A percentile compares a stretch with the other conserved stretches of the same genome.
phyloP scores from a whole-genome alignment of 768 basidiomycete species.

The Tephrocybe sp. region DNA sequence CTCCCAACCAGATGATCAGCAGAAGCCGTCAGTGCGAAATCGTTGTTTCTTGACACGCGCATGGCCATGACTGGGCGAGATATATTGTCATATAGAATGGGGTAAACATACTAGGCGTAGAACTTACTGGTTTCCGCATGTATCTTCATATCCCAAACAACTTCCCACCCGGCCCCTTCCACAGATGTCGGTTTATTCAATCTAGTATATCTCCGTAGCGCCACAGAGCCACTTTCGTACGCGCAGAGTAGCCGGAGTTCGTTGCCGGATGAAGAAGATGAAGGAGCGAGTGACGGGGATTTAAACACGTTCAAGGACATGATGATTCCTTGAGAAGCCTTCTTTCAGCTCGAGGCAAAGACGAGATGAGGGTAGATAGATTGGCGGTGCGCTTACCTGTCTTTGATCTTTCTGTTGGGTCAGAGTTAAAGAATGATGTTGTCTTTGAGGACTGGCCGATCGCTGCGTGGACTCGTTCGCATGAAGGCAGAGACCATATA shows the following conservation, averaged over 20 bases:
- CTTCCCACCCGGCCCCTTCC: constrained; percentile 73
- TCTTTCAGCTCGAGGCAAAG: not conserved
- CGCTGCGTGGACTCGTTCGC: constrained; percentile 76
- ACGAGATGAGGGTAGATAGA: not conserved
- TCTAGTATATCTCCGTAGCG: constrained; percentile 51
- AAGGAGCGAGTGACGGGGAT: constrained; percentile 13
- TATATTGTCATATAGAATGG: not conserved
- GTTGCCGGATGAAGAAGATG: constrained; percentile 27
- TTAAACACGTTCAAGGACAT: constrained; percentile 81
- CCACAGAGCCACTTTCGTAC: constrained; percentile 90
- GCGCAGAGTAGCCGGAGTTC: constrained; percentile 66
- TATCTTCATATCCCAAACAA: constrained; percentile 60
- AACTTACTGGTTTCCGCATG: constrained; percentile 75
- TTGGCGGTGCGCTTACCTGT: constrained; percentile 48
- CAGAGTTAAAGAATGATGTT: constrained; percentile 30
- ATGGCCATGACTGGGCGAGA: constrained; percentile 75
- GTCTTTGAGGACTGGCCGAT: constrained; percentile 58
- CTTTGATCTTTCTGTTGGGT: constrained; percentile 50
- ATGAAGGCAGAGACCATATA: constrained; percentile 75
- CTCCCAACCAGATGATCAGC: constrained; percentile 78
- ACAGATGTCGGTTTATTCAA: constrained; percentile 47
- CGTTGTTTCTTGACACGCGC: constrained; percentile 57
- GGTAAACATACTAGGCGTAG: not conserved
- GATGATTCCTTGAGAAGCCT: constrained; percentile 62
- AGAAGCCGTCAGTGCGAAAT: constrained; percentile 75